Evolutionary conservation across 306 rosid species (phyloP), one percentile per base, ranked within the genome.

Genomic region (Mimosa bimucronata): DNA sequence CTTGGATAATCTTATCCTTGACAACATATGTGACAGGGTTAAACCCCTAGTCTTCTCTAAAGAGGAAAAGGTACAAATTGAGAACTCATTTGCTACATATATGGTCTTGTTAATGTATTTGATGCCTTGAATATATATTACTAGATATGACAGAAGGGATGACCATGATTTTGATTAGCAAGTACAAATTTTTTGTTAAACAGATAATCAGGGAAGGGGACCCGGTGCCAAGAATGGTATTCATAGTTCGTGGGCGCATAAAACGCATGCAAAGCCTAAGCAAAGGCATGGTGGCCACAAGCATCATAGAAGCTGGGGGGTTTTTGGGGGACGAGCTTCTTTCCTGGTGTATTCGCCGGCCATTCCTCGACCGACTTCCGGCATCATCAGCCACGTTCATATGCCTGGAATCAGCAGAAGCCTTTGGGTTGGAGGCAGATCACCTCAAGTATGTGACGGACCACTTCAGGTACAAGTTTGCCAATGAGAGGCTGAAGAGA

Each of bases 181-280:
- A 9, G 0, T 29, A 11, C 7, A 44, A 64, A 31, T 5, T 62
- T n/a, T 31, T 66, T 66, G 40, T 66, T 64, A 48, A 79, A 81
- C 91, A 95, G 99, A 93, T 95, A 53, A 91, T 93, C 23, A 89
- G 97, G 84, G 99, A 95, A 89, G 99, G 98, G 38, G 99, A 95
- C 57, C 99, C 98, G 4, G 99, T 95, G 28, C 88, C 87, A 15
- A 93, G 92, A 79, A 95, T 95, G 91, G 58, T 95, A 18, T 95
- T 95, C 87, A 86, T 93, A 0, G 98, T 95, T 60, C 87, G 94
- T 0, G 99, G 99, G 26, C 88, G 91, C 60, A 87, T 95, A 77
- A 82, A 78, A 41, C 83, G 99, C 11, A 76, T 38, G 85, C 99
- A 95, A 77, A 86, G 86, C 86, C 94, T 95, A 15, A 95, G 98